phyloP scores from a whole-genome alignment of 257 asterid genomes.

The Gardenia jasminoides region DNA sequence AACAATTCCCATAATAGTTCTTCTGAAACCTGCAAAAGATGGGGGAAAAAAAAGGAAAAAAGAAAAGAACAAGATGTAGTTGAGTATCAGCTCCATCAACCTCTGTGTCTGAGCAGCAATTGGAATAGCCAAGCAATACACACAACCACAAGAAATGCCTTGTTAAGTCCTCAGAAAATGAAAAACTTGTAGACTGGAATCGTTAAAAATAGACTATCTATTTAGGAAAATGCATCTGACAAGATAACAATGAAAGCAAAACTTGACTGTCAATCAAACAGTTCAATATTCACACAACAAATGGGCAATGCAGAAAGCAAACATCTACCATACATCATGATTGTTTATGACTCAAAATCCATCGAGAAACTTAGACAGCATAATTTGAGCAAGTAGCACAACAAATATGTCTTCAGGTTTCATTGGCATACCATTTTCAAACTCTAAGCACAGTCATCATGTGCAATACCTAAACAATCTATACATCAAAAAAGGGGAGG shows the following conservation, averaged over 20 bases:
- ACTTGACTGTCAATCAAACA: background rate
- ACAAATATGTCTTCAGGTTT: background rate
- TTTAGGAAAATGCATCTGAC: background rate
- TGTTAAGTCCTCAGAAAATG: background rate
- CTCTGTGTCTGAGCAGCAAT: background rate
- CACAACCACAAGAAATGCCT: background rate
- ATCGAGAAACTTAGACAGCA: background rate
- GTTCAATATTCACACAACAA: background rate
- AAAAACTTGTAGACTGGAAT: background rate
- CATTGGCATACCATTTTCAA: background rate
- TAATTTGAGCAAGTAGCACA: background rate
- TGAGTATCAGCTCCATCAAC: background rate
- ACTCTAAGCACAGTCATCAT: background rate
- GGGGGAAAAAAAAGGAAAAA: constrained; percentile 4
- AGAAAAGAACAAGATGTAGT: background rate
- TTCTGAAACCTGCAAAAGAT: constrained; percentile 62
- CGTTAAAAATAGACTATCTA: background rate
- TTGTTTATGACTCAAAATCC: background rate
- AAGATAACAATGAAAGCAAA: background rate
- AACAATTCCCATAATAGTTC: constrained; percentile 91
- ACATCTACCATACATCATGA: background rate
- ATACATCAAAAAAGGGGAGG: background rate
- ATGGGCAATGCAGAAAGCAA: too few species aligned
- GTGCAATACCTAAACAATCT: background rate
- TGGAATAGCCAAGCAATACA: background rate